A percentile compares a stretch with the other conserved stretches of the same genome.
These are phyloP conservation scores for Zymoseptoria brevis DNA, from an alignment of 2,329 filamentous ascomycete genomes.

Conservation along the genomic window DNA sequence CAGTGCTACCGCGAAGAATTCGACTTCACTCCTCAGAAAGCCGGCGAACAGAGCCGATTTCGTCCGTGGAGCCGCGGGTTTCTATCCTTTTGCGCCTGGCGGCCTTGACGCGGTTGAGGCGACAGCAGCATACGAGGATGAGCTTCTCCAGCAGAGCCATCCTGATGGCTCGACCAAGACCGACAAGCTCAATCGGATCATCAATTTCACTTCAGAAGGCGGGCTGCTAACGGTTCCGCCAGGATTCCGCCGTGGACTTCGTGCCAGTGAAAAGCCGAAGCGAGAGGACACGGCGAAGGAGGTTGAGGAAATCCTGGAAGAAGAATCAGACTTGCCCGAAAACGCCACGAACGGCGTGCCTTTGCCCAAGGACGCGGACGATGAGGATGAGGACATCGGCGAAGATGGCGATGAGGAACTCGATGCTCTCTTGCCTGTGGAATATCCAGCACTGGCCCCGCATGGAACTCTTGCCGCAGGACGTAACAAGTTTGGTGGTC, in stretches of 20 bases:
- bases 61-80: constrained; percentile 83
- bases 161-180: constrained; percentile 31
- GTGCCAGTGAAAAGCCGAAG: constrained; percentile 55
- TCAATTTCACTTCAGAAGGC: constrained; percentile 69
- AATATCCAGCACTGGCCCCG: constrained; percentile 86
- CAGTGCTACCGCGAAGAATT: constrained; percentile 89
- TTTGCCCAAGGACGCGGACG: constrained; percentile 32
- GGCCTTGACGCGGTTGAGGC: constrained; percentile 82
- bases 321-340: constrained; percentile 39
- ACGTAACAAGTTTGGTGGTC: constrained; percentile 63
- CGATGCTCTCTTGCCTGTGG: constrained; percentile 78
- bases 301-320: constrained; percentile 56
- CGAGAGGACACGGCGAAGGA: constrained; percentile 47
- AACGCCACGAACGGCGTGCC: constrained; percentile 27
- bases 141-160: constrained; percentile 49
- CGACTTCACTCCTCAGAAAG: constrained; percentile 78
- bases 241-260: constrained; percentile 70
- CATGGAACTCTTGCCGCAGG: constrained; percentile 67
- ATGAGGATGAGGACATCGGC: constrained; percentile 33
- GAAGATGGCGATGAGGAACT: constrained; percentile 54
- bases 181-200: constrained; percentile 67
- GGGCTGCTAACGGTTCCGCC: constrained; percentile 75
- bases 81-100: constrained; percentile 88
- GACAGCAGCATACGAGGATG: constrained; percentile 74
- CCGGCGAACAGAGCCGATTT: constrained; percentile 83